Evolutionary conservation across 2,329 filamentous ascomycete genomes (phyloP).

Genomic region (Diaporthe aspalathi): DNA sequence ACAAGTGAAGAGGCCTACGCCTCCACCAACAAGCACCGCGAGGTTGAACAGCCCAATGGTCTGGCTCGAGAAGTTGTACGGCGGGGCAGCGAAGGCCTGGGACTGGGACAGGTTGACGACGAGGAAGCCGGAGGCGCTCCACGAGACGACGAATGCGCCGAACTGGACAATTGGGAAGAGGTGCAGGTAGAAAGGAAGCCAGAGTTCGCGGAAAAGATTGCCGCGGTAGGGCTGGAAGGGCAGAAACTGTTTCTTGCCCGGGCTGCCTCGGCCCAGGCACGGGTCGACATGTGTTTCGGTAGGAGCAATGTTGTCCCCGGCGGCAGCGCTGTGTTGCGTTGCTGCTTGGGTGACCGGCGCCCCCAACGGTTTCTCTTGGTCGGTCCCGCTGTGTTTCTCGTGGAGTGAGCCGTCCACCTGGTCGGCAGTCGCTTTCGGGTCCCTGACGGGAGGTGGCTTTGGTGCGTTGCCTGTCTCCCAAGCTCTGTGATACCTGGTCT

Average conservation of each 20-base stretch:
- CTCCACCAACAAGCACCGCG: constrained; percentile 54
- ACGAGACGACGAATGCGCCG: constrained; percentile 70
- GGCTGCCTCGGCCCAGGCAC: constrained; percentile 65
- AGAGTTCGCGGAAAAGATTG: constrained; percentile 64
- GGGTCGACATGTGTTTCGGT: constrained; percentile 58
- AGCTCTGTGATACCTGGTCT: constrained; percentile 68
- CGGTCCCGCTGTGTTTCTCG: constrained; percentile 32
- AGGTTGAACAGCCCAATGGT: constrained; percentile 62
- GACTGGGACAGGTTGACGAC: constrained; percentile 68
- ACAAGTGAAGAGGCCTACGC: constrained; percentile 55
- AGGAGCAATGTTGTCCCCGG: constrained; percentile 10
- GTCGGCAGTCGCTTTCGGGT: constrained; percentile 40
- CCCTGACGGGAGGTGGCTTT: constrained; percentile 25
- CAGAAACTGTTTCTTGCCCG: constrained; percentile 66
- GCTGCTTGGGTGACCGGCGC: constrained; percentile 6
- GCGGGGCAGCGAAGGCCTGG: constrained; percentile 54
- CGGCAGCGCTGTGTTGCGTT: constrained; percentile 1
- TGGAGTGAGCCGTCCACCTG: constrained; percentile 6
- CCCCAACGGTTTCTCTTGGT: constrained; percentile 10
- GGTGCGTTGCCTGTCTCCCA: constrained; percentile 46
- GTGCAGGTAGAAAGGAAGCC: constrained; percentile 72
- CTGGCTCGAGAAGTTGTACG: constrained; percentile 56
- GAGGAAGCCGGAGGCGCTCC: constrained; percentile 58
- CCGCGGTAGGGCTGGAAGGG: constrained; percentile 61
- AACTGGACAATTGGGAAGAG: constrained; percentile 73